Conservation (phyloP, 805 yeast species). For the Alloascoidea africana region DNA sequence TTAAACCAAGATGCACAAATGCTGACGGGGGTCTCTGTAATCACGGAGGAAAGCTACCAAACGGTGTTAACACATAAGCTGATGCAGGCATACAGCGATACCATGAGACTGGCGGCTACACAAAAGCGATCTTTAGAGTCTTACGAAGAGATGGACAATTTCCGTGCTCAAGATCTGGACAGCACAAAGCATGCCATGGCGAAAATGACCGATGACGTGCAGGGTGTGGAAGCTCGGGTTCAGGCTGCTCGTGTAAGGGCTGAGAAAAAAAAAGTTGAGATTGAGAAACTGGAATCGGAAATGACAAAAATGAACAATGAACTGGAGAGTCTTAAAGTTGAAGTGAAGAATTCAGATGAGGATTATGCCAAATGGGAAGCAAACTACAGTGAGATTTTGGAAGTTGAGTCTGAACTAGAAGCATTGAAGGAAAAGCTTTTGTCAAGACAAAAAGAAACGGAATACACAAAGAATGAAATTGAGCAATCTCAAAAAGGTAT, state of each 20-base stretch:
- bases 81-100: conserved; percentile 36
- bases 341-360: conserved; percentile 11
- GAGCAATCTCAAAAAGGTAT: conserved; percentile 13
- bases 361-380: conserved; percentile 15
- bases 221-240: conserved; percentile 15
- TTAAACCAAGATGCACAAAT: conserved; percentile 34
- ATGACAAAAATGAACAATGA: conserved; percentile 16
- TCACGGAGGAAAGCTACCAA: conserved; percentile 18
- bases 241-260: conserved; percentile 12
- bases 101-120: conserved; percentile 26
- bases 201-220: conserved; percentile 30
- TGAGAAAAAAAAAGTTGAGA: conserved; percentile 11
- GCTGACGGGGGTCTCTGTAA: conserved; percentile 33
- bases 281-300: conserved; percentile 10
- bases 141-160: conserved; percentile 23
- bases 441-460: conserved; percentile 39
- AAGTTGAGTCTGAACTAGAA: conserved; percentile 29
- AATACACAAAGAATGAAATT: conserved; percentile 28
- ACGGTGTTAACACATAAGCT: conserved; percentile 45
- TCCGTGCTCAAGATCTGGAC: conserved; percentile 26
- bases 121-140: conserved; percentile 31
- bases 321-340: conserved; percentile 14
- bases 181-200: conserved; percentile 28
- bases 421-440: conserved; percentile 27
- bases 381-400: conserved; percentile 27